Evolutionary conservation across 202 grass and related monocot genomes (phyloP), one percentile per base, ranked within the genome.

Genomic region (Schoenoplectus triqueter): DNA sequence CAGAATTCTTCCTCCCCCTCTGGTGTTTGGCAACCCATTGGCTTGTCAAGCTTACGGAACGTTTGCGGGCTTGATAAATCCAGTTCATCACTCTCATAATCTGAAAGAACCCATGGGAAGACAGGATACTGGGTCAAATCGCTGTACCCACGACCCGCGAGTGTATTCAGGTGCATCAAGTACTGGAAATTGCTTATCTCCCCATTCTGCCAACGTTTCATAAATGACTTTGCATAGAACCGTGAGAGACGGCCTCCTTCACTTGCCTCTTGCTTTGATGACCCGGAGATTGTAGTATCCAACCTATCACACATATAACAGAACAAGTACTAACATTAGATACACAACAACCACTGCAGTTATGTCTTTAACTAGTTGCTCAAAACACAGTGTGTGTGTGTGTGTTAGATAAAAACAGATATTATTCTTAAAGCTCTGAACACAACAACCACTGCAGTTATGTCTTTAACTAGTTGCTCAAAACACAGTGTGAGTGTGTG

Each of bases 101-200:
- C 93, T 67, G 96, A 92, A 71, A 99, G 93, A 92, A 99, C 92
- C 96, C 96, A 99, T 78, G 96, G 96, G 87, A 99, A 99, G 66
- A 99, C 96, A 80, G 96, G 96, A 89, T 99, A 99, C 61, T 99
- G 96, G 19, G 96, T 99, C 76, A 99, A 92, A 80, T 99, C 96
- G 75, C 96, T 99, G 72, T 99, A 99, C 10, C 96, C 96, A 81
- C 96, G 91, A 87, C 96, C 96, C 0, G 96, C 96, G 76, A 99
- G 91, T 61, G 96, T 99, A 82, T 99, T 99, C 64, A 99, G 93
- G 88, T 99, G 93, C 96, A 99, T 99, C 14, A 99, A 90, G 87
- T 99, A 96, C 65, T 99, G 96, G 71, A 99, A 99, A 80, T 99
- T 99, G 45, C 93, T 94, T 82, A 99, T 99, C 90, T 99, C 96